Base-by-base conservation (phyloP, 805 yeast species). In the Yarrowia divulgata region DNA sequence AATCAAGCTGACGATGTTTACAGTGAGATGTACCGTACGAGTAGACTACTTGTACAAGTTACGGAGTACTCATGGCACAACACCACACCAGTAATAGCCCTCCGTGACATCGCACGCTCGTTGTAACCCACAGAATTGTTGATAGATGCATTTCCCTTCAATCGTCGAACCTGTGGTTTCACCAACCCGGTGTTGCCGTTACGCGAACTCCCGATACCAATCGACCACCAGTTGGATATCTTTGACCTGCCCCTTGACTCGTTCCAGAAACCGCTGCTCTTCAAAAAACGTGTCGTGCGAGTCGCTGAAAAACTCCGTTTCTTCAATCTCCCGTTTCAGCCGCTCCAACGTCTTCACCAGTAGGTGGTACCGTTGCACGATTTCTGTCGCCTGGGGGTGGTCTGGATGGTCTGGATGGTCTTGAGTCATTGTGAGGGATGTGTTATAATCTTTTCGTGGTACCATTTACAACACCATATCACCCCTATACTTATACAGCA, bases 201-300 rank as follows among this genome's bases (percentile, higher is more conserved):
- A 50, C 0, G 2, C 34, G 5, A 23, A 57, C 0, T 57, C 63
- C 23, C 32, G 19, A 40, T 57, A 57, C 48, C 37, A 57, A 6
- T 42, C 37, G 5, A 18, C 48, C 16, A 57, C 63, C 6, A 29
- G 39, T 19, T 29, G 63, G 7, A 57, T 57, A 13, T 55, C 62
- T 14, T 10, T 18, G 14, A 55, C 62, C 12, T 34, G 37, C 3
- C 9, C 8, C 62, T 9, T 19, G n/a, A 39, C 16, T 4, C 34
- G 2, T 29, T 39, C 46, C 23, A 55, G 10, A 37, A 19, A 37
- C 23, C 62, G 18, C 9, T 39, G 14, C 10, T 55, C 62, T 16
- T 55, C 46, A 9, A 39, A 37, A 55, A 14, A 39, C 12, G 14
- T 6, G 4, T 23, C 45, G 16, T 55, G 35, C 8, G 40, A 23